Percentiles rank a stretch among this genome's conserved stretches.
Conservation (phyloP, 2,329 filamentous ascomycete genomes). For the Ceratocystis alfenasii region DNA sequence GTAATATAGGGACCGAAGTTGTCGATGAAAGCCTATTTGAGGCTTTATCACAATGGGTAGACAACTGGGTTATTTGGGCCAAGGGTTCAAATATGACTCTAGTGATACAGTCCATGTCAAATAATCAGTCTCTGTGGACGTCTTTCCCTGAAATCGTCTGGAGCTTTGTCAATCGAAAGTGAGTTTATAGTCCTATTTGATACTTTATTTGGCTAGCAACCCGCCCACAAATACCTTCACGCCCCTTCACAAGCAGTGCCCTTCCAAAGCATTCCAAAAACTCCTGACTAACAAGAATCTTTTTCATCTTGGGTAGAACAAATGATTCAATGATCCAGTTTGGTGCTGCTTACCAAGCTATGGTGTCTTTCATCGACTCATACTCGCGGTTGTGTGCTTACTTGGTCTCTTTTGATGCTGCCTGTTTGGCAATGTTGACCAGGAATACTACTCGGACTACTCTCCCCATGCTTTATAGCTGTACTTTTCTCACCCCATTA, state of each 20-base stretch:
- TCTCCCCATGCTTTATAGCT: slow-evolving; percentile 2
- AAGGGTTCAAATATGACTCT: slow-evolving; percentile 28
- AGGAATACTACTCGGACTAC: background rate
- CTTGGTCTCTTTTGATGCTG: slow-evolving; percentile 40
- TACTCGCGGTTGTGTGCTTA: slow-evolving; percentile 42
- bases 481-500: background rate
- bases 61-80: slow-evolving; percentile 36
- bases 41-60: slow-evolving; percentile 40
- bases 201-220: background rate
- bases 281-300: background rate
- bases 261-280: background rate
- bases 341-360: slow-evolving; percentile 20
- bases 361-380: slow-evolving; percentile 29
- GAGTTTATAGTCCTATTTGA: background rate
- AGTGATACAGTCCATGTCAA: slow-evolving; percentile 35
- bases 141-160: slow-evolving; percentile 40
- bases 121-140: slow-evolving; percentile 41
- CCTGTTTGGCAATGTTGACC: background rate
- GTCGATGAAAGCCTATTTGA: slow-evolving; percentile 36
- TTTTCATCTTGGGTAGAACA: background rate
- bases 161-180: slow-evolving; percentile 27
- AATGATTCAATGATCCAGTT: slow-evolving; percentile 4
- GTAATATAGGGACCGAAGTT: slow-evolving; percentile 26
- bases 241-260: too few relatives aligned
- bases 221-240: background rate